A percentile compares a stretch with the other conserved stretches of the same genome.
These are phyloP conservation scores for Colletotrichum sp. DNA, from an alignment of 2,329 filamentous ascomycete genomes.

Conservation along the genomic window DNA sequence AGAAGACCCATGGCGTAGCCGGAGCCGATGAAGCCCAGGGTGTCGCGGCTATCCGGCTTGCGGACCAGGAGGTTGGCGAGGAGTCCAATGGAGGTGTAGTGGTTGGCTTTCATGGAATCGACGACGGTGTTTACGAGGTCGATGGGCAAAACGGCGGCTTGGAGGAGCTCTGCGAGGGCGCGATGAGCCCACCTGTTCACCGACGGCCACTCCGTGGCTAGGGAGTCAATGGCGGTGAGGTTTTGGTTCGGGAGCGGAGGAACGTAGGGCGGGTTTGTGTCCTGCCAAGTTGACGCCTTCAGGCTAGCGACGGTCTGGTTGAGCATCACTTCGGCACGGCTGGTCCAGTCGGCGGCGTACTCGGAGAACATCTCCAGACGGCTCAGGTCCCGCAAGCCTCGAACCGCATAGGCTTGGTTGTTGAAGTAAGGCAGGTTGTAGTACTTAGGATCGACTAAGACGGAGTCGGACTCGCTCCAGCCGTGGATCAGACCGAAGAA, in stretches of 20 bases:
- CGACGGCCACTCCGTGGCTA: background rate
- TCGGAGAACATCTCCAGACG: background rate
- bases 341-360: background rate
- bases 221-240: background rate
- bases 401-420: background rate
- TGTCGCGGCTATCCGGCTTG: background rate
- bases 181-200: background rate
- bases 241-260: background rate
- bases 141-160: background rate
- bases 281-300: background rate
- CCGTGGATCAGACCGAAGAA: background rate
- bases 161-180: too few relatives aligned
- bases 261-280: background rate
- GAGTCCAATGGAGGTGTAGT: accelerated
- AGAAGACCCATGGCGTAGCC: background rate
- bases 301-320: background rate
- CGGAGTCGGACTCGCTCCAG: background rate
- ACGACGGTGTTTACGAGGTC: background rate
- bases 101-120: background rate
- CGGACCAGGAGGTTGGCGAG: background rate
- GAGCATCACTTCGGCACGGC: background rate
- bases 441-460: background rate
- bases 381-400: background rate
- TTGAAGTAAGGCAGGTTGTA: background rate
- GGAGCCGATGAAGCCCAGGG: background rate